These are phyloP conservation scores for Trichosporon asahii DNA, from an alignment of 1,284 basidiomycete species.

Conservation along the genomic window DNA sequence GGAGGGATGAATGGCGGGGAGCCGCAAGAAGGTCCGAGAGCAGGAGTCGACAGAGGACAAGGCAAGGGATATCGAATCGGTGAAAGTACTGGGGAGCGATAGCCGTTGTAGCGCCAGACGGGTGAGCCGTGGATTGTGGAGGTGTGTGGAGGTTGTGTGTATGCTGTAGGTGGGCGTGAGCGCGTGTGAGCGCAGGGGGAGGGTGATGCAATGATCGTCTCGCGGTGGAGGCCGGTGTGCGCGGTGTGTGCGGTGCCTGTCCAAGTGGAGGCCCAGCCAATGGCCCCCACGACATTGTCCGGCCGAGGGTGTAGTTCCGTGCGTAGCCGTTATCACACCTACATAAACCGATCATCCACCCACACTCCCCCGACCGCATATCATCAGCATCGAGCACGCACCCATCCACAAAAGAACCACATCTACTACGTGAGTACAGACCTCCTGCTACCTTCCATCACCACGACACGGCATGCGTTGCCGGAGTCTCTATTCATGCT, in stretches of 20 bases:
- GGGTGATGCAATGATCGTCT: not conserved
- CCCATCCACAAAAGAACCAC: no score
- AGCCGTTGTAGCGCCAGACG: not conserved
- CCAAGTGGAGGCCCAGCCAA: not conserved
- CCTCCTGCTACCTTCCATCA: no score
- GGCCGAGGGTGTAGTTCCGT: not conserved
- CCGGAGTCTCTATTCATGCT: no score
- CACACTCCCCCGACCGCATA: not conserved
- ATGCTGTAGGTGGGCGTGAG: not conserved
- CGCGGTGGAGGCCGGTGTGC: not conserved
- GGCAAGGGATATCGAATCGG: no score
- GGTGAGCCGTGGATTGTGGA: not conserved
- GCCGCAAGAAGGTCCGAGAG: not conserved
- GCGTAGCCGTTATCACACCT: constrained; percentile 1
- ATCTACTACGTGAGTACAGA: no score
- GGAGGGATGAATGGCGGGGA: not conserved
- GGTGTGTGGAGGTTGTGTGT: constrained; percentile 2
- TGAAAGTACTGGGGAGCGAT: not conserved
- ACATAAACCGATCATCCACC: not conserved
- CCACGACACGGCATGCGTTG: no score
- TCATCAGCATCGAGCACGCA: not conserved
- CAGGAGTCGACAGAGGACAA: not conserved
- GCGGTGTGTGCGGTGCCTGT: no score
- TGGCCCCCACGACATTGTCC: not conserved
- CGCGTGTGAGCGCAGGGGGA: not conserved